These are phyloP conservation scores for Aulographum hederae DNA, from an alignment of 2,329 filamentous ascomycete genomes.

Conservation along the genomic window DNA sequence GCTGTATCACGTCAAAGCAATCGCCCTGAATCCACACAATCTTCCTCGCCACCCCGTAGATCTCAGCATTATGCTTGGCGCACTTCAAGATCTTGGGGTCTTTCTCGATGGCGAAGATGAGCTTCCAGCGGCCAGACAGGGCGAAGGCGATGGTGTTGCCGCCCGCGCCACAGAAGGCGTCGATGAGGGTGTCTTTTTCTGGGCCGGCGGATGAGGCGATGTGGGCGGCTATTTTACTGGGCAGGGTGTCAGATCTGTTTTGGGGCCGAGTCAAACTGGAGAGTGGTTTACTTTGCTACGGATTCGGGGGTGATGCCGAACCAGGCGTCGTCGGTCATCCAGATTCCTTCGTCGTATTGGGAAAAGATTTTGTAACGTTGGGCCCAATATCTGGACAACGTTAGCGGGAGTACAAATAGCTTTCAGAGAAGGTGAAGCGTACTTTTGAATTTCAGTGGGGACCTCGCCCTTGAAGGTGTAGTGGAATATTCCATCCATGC, in stretches of 20 bases:
- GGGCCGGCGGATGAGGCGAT: conserved; percentile 36
- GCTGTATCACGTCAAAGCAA: conserved; percentile 55
- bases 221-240: conserved; percentile 57
- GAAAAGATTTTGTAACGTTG: conserved; percentile 80
- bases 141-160: conserved; percentile 95
- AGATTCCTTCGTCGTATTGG: conserved; percentile 70
- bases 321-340: conserved; percentile 88
- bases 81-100: conserved; percentile 67
- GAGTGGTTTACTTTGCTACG: conserved; percentile 50
- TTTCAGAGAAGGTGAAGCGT: conserved; percentile 9
- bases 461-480: conserved; percentile 55
- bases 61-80: conserved; percentile 74
- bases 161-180: conserved; percentile 80
- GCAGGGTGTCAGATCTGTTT: not conserved
- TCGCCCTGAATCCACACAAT: conserved; percentile 82
- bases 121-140: conserved; percentile 57
- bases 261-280: conserved; percentile 2
- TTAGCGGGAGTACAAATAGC: not conserved
- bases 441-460: conserved; percentile 75
- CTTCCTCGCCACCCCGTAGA: conserved; percentile 62
- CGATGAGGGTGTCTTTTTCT: conserved; percentile 52
- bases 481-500: conserved; percentile 48
- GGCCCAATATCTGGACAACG: conserved; percentile 67
- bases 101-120: conserved; percentile 77
- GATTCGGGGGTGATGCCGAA: conserved; percentile 93